Base-by-base conservation (phyloP, 208 protist genomes). In the Jaenimonas drosophilae region DNA sequence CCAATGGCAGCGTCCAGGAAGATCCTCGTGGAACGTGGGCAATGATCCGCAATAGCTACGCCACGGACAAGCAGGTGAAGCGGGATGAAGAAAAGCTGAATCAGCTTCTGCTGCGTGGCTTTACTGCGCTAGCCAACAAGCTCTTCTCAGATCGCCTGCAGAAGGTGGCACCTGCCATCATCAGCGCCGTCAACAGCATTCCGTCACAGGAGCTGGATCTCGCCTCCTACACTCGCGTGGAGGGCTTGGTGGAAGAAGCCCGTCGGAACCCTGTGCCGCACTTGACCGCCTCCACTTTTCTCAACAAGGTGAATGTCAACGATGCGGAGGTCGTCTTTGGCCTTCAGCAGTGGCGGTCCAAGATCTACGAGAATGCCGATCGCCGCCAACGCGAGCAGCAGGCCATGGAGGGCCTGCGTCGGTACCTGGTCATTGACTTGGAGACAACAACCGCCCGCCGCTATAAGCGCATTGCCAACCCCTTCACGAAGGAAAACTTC, bases 401-500 rank as follows among this genome's bases (percentile, higher is more conserved):
- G 52, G 69, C 76, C 12, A 2, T 77, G 26, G 61, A 70, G 6
- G 60, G 49, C 4, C 46, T 91, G 26, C 42, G 54, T 33, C 78
- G 78, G 4, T 96, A 93, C 54, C 59, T 96, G 28, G 49, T 96
- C 2, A 28, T 96, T 9, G 89, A 96, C 66, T 49, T 94, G 17
- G 85, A 96, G 63, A 96, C 89, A 27, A 93, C 89, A 0, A 96
- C 89, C 7, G 55, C 78, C 7, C 66, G 76, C 17, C 70, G 81
- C 21, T 90, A 96, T 69, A 94, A 94, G 59, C 82, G 89, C 61
- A 78, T 91, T 21, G 79, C 89, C 0, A 92, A 90, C 60, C 86
- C 86, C 17, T 96, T 96, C 56, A 91, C 64, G 9, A 75, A 71
- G 34, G 80, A 92, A 30, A 96, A 96, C 49, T 88, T 64, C 56